These are phyloP conservation scores for Clonostachys chloroleuca DNA, from an alignment of 2,329 filamentous ascomycete genomes.

Conservation along the genomic window DNA sequence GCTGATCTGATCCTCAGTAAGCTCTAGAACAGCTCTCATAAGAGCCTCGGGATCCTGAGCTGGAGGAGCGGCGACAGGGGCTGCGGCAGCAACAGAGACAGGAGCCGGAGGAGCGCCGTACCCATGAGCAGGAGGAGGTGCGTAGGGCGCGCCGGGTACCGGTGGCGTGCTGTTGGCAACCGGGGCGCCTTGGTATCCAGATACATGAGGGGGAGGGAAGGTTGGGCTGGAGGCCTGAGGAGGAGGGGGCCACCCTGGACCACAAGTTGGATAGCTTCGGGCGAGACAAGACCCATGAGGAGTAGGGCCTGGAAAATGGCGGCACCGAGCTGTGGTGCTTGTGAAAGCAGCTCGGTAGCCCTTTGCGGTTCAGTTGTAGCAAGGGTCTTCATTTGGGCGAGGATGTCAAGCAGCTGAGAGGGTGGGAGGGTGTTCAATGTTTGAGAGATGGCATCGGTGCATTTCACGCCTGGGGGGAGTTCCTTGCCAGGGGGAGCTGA, in stretches of 20 bases:
- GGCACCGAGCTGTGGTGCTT: conserved; percentile 89
- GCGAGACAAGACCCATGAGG: conserved; percentile 88
- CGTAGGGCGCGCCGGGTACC: conserved; percentile 36
- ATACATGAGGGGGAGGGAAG: conserved; percentile 20
- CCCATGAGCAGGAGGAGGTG: conserved; percentile 31
- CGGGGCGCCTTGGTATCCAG: conserved; percentile 25
- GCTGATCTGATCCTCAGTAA: conserved; percentile 78
- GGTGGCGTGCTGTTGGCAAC: conserved; percentile 42
- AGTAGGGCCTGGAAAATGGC: conserved; percentile 93
- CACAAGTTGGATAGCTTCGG: conserved; percentile 75
- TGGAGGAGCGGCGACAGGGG: conserved; percentile 23
- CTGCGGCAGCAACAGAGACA: conserved; percentile 25
- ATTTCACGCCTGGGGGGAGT: conserved; percentile 75
- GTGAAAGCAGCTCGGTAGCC: conserved; percentile 79
- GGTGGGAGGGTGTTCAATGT: conserved; percentile 84
- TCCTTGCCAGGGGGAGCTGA: conserved; percentile 82
- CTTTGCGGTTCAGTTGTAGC: conserved; percentile 77
- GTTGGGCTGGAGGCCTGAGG: conserved; percentile 18
- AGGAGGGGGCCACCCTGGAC: conserved; percentile 55
- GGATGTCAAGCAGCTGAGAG: conserved; percentile 85
- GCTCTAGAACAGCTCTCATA: conserved; percentile 74
- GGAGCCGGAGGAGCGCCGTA: conserved; percentile 25
- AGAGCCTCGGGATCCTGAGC: conserved; percentile 63
- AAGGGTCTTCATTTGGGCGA: conserved; percentile 90
- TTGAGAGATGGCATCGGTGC: conserved; percentile 86